Base-by-base conservation (phyloP, 768 basidiomycete genomes). In the Trametes cubensis region DNA sequence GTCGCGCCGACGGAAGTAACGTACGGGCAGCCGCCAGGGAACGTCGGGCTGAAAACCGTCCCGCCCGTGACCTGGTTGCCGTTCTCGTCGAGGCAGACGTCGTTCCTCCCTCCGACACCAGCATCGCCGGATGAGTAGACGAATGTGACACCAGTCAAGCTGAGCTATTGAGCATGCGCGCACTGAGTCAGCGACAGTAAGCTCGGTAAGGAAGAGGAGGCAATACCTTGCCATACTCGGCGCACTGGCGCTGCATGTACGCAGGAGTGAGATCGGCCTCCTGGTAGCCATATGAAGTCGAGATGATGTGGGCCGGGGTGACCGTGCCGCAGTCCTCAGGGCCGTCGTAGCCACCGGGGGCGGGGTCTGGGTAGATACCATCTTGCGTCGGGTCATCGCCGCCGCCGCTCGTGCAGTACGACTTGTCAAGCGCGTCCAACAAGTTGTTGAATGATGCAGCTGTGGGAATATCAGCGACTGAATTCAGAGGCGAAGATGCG, bases 71-170 rank as follows among this genome's bases (percentile, higher is more conserved):
- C 49, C 39, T 62, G 50, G 58, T 39, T 50, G 66, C 78, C 75
- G 6, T 63, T 62, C 2, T 73, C 45, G 45, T 72, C 67, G 39
- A 80, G 61, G 63, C 81, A 80, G 15, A 61, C 8, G n/a, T 66
- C 65, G 6, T 46, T 58, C 26, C 57, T 57, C 1, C 80, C 79
- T 3, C 77, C 78, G 40, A 81, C 80, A 59, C 80, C 80, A 34
- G 66, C 66, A 51, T 82, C 80, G 26, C 81, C 81, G 11, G 80
- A 78, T 44, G 74, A 73, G 61, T 79, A 82, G n/a, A 82, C 64
- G 34, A 82, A 60, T 1, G 80, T 75, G 1, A 70, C 66, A 40
- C 76, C 76, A 60, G 72, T 67, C 42, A 76, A 60, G 11, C 75
- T 74, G 21, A 77, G 61, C 68, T 71, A 53, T 0, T 26, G 4